A percentile compares a stretch with the other conserved stretches of the same genome.
Conservation (phyloP, 306 rosid species). For the Sechiopsis laciniata region DNA sequence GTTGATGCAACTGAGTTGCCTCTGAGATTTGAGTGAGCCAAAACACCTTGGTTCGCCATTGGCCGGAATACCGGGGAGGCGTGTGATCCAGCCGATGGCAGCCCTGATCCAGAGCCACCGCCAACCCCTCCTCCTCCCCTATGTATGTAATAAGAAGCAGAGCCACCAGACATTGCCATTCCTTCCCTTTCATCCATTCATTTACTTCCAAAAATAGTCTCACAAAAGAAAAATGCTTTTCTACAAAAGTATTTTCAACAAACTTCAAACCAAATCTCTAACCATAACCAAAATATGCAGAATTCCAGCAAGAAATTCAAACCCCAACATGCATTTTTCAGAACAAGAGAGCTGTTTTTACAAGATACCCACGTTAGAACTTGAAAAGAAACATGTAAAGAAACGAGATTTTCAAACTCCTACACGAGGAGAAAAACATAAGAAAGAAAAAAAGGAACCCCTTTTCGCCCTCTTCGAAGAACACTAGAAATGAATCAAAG, state of each 20-base stretch:
- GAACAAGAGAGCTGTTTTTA: constrained; percentile 1
- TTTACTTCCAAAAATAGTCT: constrained; percentile 43
- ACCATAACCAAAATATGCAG: not conserved
- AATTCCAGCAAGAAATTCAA: constrained; percentile 9
- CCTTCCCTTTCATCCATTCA: constrained; percentile 99
- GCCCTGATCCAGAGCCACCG: constrained; percentile 44
- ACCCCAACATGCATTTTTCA: not conserved
- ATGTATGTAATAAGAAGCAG: constrained; percentile 78
- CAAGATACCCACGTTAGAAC: not conserved
- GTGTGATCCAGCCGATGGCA: constrained; percentile 52
- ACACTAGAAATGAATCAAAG: not conserved
- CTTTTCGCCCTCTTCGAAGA: not conserved
- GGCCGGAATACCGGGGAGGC: constrained; percentile 60
- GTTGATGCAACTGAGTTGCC: constrained; percentile 49
- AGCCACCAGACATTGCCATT: constrained; percentile 75
- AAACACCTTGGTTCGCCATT: constrained; percentile 48
- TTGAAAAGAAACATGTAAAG: constrained; percentile 4
- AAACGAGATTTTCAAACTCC: not conserved
- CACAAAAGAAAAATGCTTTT: constrained; percentile 14
- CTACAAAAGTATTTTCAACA: not conserved
- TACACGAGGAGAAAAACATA: too few relatives aligned
- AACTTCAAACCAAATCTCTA: constrained; percentile 26
- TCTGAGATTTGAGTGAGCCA: constrained; percentile 50
- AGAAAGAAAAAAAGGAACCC: too few relatives aligned
- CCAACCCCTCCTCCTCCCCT: constrained; percentile 73